These are phyloP conservation scores for Borovskyia barvae DNA, from an alignment of 208 protist genomes.

Conservation along the genomic window DNA sequence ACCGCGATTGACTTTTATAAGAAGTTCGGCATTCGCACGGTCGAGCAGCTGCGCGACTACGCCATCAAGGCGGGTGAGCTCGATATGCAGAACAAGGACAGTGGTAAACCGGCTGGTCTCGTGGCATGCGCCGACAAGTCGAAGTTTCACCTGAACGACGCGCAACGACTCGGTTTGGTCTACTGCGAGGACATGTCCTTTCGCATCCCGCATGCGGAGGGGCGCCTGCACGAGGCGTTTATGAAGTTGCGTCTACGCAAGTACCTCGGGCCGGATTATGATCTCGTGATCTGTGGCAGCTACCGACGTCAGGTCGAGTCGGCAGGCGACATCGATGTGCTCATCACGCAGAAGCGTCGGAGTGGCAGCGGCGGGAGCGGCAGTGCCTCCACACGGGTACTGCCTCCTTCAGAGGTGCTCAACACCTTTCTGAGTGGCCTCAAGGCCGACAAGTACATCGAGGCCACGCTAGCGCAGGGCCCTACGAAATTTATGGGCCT, in stretches of 20 bases:
- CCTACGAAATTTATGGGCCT: conserved; percentile 90
- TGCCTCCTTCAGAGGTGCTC: conserved; percentile 48
- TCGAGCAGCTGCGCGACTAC: conserved; percentile 61
- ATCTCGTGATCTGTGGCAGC: conserved; percentile 78
- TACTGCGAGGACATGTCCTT: conserved; percentile 82
- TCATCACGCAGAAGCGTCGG: conserved; percentile 64
- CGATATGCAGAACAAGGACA: conserved; percentile 30
- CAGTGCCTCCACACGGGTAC: not conserved
- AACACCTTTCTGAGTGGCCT: conserved; percentile 52
- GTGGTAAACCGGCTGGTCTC: conserved; percentile 11
- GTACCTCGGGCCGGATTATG: conserved; percentile 68
- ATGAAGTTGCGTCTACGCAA: conserved; percentile 72
- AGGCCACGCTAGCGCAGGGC: conserved; percentile 78
- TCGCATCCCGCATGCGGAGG: conserved; percentile 80
- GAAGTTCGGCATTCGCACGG: conserved; percentile 59
- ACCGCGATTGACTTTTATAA: conserved; percentile 76
- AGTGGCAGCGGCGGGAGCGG: not conserved
- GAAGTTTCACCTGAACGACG: conserved; percentile 59
- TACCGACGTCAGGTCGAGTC: conserved; percentile 58
- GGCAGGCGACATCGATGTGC: conserved; percentile 86
- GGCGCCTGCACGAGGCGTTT: conserved; percentile 77
- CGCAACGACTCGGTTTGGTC: conserved; percentile 70
- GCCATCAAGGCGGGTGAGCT: conserved; percentile 31
- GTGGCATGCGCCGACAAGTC: conserved; percentile 21
- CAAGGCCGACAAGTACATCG: conserved; percentile 71